Percentiles rank a stretch among this genome's conserved stretches.
Evolutionary conservation across 129 eudicot genomes (phyloP).

Genomic region (Pittosporum tobira): DNA sequence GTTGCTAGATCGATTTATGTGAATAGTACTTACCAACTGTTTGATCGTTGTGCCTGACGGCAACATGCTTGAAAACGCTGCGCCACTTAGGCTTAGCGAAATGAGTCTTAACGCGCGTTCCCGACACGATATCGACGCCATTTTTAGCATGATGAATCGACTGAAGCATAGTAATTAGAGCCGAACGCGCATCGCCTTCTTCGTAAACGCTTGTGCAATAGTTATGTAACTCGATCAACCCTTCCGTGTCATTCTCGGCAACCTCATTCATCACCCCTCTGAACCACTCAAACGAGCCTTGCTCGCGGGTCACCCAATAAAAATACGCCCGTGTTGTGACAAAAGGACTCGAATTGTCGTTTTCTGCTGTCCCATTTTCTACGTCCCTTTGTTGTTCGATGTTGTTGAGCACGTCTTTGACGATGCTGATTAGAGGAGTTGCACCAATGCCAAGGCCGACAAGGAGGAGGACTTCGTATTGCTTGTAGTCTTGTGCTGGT

Average conservation of each 20-base stretch:
- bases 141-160: conserved; percentile 59
- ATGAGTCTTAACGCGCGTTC: conserved; percentile 59
- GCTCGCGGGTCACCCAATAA: conserved; percentile 67
- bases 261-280: conserved; percentile 67
- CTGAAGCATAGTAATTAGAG: conserved; percentile 57
- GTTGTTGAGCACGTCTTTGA: conserved; percentile 54
- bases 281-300: conserved; percentile 71
- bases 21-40: conserved; percentile 36
- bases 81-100: conserved; percentile 61
- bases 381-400: conserved; percentile 35
- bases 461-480: conserved; percentile 50
- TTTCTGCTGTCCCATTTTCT: conserved; percentile 17
- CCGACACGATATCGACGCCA: conserved; percentile 68
- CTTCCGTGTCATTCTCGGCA: conserved; percentile 37
- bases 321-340: conserved; percentile 45
- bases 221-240: conserved; percentile 65
- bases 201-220: conserved; percentile 82
- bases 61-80: conserved; percentile 44
- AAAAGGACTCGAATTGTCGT: not conserved
- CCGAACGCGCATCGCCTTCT: conserved; percentile 77
- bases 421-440: conserved; percentile 60
- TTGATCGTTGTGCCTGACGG: conserved; percentile 30
- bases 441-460: conserved; percentile 70
- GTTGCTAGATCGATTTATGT: not conserved
- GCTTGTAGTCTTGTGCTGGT: conserved; percentile 68